Conservation (phyloP, 192 early-diverging fungal genomes). For the Phlyctochytrium planicorne region DNA sequence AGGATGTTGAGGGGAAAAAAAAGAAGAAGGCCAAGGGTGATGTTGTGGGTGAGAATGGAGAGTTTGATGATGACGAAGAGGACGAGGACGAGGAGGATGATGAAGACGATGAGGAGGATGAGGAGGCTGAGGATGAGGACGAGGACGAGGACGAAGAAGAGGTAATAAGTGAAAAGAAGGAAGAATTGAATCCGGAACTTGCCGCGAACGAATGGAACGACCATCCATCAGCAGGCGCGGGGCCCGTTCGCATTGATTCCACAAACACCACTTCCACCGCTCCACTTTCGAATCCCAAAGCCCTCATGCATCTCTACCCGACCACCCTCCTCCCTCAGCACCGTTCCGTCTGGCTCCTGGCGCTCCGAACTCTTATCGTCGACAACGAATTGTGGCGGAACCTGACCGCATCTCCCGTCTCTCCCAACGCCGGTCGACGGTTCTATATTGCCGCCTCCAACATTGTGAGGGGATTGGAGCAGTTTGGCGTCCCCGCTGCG, state of each 20-base stretch:
- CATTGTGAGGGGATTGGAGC: conserved; percentile 26
- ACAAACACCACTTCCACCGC: background rate
- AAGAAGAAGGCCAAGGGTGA: background rate
- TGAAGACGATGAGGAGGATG: background rate
- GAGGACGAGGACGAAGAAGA: background rate
- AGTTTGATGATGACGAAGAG: background rate
- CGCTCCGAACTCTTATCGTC: conserved; percentile 12
- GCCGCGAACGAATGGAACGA: no score
- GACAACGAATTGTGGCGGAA: conserved; percentile 16
- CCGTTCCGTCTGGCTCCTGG: conserved; percentile 16
- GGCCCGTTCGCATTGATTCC: no score
- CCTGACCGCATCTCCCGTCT: conserved; percentile 10
- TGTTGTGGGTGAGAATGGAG: background rate
- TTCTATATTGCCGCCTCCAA: conserved; percentile 25
- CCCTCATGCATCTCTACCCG: conserved; percentile 13
- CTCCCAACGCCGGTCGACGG: conserved; percentile 22
- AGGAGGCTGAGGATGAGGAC: background rate
- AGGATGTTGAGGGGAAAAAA: background rate
- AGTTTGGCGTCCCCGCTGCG: conserved; percentile 22
- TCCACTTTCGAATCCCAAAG: no score
- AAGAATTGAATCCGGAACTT: no score
- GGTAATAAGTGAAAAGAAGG: no score
- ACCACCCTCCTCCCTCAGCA: conserved; percentile 15
- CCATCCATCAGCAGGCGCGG: no score
- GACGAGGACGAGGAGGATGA: background rate